Base-by-base conservation (phyloP, 768 basidiomycete genomes). In the Pulveroboletus ravenelii region DNA sequence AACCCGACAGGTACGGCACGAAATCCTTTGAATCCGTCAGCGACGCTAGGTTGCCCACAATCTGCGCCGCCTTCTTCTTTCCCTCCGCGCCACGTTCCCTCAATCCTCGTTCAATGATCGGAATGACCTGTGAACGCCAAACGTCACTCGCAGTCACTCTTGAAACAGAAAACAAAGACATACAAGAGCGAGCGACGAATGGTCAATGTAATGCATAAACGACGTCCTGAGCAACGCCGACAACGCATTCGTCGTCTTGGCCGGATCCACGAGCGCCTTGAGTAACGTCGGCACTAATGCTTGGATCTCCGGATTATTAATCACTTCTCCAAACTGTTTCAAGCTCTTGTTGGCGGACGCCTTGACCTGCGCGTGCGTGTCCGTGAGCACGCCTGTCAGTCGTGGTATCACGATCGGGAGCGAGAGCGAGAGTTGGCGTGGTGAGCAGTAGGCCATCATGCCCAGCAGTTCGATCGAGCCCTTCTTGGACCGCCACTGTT, bases 381-480 rank as follows among this genome's bases (percentile, higher is more conserved):
- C 96, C 48, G 93, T 98, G 49, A 99, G 75, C 43, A 96, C 93
- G 5, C 85, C 89, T 17, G 94, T 96, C 23, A 99, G 73, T n/a
- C 88, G 84, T 7, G 96, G 96, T 47, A 99, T 94, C 67, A 98
- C 92, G 45, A 97, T 90, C 6, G 95, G 95, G 3, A 99, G 77
- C 0, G 95, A 98, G 17, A 93, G 75, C 0, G 96, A 96, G 14
- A 98, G 79, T 68, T 99, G 96, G 35, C 84, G 81, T 2, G 95
- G 96, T 9, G 96, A 93, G 65, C 94, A 95, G 69, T 95, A 98
- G 1, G 96, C 96, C 94, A 98, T 98, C 79, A 93, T 89, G 20
- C 96, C 96, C 52, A 99, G 73, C 6, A 98, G 72, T 65, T 99
- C 96, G 53, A 98, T 97, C 7, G 94, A 94, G 2, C 95, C 96